These are phyloP conservation scores for Heterobasidion irregulare DNA, from an alignment of 1,284 basidiomycete species.

Conservation along the genomic window DNA sequence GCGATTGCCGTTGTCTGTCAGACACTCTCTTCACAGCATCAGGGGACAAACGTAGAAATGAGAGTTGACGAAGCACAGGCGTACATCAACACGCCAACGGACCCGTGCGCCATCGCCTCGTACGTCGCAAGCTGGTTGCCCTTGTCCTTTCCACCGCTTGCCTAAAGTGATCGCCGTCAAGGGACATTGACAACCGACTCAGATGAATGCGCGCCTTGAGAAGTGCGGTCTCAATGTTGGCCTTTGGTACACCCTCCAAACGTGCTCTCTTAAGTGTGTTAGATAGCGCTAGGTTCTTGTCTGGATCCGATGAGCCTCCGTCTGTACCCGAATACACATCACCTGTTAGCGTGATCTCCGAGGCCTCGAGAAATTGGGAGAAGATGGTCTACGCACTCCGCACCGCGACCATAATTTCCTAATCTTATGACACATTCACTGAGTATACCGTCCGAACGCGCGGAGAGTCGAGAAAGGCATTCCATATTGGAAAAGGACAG, in stretches of 20 bases:
- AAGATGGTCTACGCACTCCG: conserved; percentile 37
- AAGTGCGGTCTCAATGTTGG: conserved; percentile 69
- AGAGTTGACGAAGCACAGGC: conserved; percentile 16
- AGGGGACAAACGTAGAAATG: conserved; percentile 2
- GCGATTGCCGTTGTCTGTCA: conserved; percentile 68
- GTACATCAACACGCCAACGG: conserved; percentile 71
- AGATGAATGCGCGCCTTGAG: conserved; percentile 38
- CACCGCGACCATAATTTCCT: conserved; percentile 69
- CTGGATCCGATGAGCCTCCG: conserved; percentile 61
- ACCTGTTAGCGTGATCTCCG: neutral
- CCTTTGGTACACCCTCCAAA: conserved; percentile 65
- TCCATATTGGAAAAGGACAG: neutral
- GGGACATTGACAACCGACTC: neutral
- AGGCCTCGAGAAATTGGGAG: neutral
- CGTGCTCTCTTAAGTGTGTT: conserved; percentile 54
- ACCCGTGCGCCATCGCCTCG: conserved; percentile 65
- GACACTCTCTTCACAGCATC: conserved; percentile 53
- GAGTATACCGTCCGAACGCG: neutral
- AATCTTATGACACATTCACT: neutral
- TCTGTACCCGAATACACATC: conserved; percentile 23
- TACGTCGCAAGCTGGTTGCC: conserved; percentile 50
- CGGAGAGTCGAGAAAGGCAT: neutral
- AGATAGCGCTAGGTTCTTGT: conserved; percentile 55
- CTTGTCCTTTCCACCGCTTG: conserved; percentile 39
- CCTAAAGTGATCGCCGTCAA: conserved; percentile 25